These are phyloP conservation scores for Diversispora epigaea DNA, from an alignment of 192 early-diverging fungal genomes.

Conservation along the genomic window DNA sequence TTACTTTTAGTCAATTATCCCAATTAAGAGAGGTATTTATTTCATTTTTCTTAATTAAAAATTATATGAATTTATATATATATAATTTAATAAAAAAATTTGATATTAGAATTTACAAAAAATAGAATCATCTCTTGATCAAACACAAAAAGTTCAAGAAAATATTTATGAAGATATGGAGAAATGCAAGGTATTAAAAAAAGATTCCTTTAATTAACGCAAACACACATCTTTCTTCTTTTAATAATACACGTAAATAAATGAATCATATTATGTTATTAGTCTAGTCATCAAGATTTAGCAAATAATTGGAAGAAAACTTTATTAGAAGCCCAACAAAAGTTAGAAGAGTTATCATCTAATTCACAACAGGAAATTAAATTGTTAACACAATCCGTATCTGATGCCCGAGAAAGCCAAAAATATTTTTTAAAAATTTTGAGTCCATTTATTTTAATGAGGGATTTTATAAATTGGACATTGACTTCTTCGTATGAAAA, in stretches of 20 bases:
- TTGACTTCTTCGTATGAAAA: neutral
- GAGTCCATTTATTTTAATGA: neutral
- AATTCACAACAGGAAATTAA: slow-evolving; percentile 14
- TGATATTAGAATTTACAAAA: slow-evolving; percentile 19
- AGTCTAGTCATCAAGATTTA: slow-evolving; percentile 8
- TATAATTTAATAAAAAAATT: too few species aligned
- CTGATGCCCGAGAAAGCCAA: slow-evolving; percentile 8
- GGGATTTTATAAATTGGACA: slow-evolving; percentile 3
- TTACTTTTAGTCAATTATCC: too few species aligned
- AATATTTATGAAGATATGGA: neutral
- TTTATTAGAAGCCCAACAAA: slow-evolving; percentile 11
- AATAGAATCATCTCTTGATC: neutral
- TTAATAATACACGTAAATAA: too few species aligned
- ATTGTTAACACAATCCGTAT: neutral
- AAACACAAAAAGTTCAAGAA: neutral
- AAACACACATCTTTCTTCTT: neutral
- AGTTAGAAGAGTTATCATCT: slow-evolving; percentile 1
- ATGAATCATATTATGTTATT: too few species aligned
- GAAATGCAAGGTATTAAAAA: neutral
- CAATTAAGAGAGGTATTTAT: too few species aligned
- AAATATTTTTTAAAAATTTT: slow-evolving; percentile 17
- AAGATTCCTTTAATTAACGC: neutral
- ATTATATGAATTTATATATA: too few species aligned
- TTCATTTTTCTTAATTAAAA: too few species aligned
- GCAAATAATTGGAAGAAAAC: neutral